A percentile compares a stretch with the other conserved stretches of the same genome.
phyloP scores from a whole-genome alignment of 257 asterid species.

The Avicennia marina region DNA sequence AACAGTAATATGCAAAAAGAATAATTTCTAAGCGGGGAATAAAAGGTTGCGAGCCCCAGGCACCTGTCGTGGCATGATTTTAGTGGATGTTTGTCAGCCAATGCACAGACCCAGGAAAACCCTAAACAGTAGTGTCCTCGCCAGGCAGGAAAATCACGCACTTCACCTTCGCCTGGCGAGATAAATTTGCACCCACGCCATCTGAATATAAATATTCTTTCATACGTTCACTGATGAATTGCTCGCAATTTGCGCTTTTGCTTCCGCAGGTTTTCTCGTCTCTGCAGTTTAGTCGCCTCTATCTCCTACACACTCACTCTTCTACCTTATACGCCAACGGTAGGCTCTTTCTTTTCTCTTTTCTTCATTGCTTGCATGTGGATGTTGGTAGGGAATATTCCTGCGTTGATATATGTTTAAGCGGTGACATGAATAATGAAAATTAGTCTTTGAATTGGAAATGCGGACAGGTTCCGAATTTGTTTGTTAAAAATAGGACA shows the following conservation, averaged over 20 bases:
- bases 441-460: not conserved
- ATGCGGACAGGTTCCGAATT: not conserved
- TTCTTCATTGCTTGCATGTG: conserved; percentile 5
- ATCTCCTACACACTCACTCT: conserved; percentile 22
- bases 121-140: too few species aligned
- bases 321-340: conserved; percentile 20
- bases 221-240: conserved; percentile 21
- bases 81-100: too few species aligned
- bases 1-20: too few species aligned
- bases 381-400: not conserved
- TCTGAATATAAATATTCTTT: too few species aligned
- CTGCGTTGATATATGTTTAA: not conserved
- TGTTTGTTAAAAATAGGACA: not conserved
- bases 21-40: too few species aligned
- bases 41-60: too few species aligned
- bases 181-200: too few species aligned
- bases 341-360: conserved; percentile 12
- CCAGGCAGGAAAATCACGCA: too few species aligned
- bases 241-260: conserved; percentile 19
- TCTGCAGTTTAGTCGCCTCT: conserved; percentile 31
- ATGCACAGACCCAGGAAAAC: too few species aligned
- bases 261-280: conserved; percentile 31
- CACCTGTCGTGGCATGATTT: too few species aligned
- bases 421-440: not conserved
- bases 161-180: too few species aligned